Conservation (phyloP, 139 green algal species). For the Limnomonas spitsbergensis region DNA sequence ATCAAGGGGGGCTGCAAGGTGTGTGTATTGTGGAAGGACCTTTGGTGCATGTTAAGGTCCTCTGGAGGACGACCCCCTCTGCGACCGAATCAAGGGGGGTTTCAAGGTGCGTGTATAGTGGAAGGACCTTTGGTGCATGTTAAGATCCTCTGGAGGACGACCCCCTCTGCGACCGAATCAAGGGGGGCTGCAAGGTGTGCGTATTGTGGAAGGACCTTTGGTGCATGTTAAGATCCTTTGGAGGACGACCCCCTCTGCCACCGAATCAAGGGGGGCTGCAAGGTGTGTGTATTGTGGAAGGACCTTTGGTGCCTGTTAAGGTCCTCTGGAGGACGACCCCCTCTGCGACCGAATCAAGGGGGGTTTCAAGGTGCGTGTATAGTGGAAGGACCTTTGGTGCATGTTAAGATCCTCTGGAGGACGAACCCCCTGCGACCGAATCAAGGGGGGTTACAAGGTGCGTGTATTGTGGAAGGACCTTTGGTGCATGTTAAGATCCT, state of each 20-base stretch:
- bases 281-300: no score
- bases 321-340: neutral
- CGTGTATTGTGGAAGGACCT: no score
- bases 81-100: neutral
- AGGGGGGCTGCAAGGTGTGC: neutral
- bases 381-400: no score
- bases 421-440: neutral
- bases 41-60: no score
- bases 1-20: neutral
- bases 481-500: no score
- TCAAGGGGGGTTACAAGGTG: neutral
- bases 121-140: no score
- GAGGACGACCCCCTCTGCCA: conserved; percentile 2
- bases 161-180: neutral
- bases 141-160: no score
- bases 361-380: neutral
- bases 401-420: no score
- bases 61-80: neutral
- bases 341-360: neutral
- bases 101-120: neutral
- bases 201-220: no score
- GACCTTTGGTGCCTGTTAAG: no score
- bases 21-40: no score
- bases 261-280: neutral
- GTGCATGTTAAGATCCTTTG: no score